Conservation (phyloP, 1,284 basidiomycete species). For the Cryptococcus neoformans region DNA sequence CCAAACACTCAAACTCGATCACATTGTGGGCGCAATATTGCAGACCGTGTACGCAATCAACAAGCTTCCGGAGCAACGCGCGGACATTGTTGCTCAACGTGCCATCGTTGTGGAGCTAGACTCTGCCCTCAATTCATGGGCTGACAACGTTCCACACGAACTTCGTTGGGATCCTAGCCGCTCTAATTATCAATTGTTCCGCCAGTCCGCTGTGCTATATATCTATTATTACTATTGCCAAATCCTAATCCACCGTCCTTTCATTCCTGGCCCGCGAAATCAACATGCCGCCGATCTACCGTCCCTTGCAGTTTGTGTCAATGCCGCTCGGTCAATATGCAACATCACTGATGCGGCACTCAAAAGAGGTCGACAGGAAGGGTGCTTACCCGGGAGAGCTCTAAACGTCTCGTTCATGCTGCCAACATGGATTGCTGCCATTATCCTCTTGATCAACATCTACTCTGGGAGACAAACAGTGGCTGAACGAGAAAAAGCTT, state of each 20-base stretch:
- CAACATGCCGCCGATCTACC: slow-evolving; percentile 52
- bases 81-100: slow-evolving; percentile 63
- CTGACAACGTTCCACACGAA: slow-evolving; percentile 67
- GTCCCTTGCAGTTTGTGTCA: slow-evolving; percentile 77
- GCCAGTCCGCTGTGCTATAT: slow-evolving; percentile 67
- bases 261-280: slow-evolving; percentile 59
- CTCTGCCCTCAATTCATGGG: slow-evolving; percentile 67
- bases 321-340: slow-evolving; percentile 73
- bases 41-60: slow-evolving; percentile 72
- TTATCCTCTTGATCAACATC: slow-evolving; percentile 68
- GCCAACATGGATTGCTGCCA: slow-evolving; percentile 61
- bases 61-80: slow-evolving; percentile 56
- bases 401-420: slow-evolving; percentile 36
- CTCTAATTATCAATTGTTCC: slow-evolving; percentile 61
- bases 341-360: slow-evolving; percentile 61
- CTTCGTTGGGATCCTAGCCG: slow-evolving; percentile 70
- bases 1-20: slow-evolving; percentile 64
- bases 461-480: slow-evolving; percentile 65
- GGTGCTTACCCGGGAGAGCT: slow-evolving; percentile 45
- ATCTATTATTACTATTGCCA: slow-evolving; percentile 61
- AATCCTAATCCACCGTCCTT: slow-evolving; percentile 75
- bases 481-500: slow-evolving; percentile 59
- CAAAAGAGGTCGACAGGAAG: slow-evolving; percentile 28
- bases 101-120: slow-evolving; percentile 69
- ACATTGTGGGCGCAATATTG: slow-evolving; percentile 66